Evolutionary conservation across 257 asterid genomes (phyloP).

Genomic region (Handroanthus guayacan): DNA sequence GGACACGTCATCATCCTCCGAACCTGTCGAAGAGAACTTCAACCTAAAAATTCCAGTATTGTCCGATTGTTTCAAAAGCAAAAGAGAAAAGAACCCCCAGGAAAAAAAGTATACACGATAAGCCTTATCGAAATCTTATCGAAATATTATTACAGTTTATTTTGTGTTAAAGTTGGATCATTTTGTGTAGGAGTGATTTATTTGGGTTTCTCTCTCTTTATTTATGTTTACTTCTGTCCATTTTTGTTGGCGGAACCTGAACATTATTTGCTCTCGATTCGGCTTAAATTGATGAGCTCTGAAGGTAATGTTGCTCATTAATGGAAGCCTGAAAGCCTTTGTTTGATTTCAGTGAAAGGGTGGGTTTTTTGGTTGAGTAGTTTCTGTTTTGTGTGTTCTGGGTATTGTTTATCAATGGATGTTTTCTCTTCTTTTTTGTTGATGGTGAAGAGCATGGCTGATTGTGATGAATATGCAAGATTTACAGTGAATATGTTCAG

Average conservation of each 20-base stretch:
- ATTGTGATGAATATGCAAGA: conserved; percentile 20
- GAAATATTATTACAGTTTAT: conserved; percentile 22
- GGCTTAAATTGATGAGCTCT: conserved; percentile 40
- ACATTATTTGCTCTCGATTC: conserved; percentile 33
- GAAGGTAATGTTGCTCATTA: conserved; percentile 37
- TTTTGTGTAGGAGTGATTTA: conserved; percentile 32
- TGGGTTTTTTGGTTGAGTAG: background rate
- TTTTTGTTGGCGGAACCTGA: conserved; percentile 36
- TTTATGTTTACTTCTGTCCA: background rate
- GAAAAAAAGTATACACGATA: conserved; percentile 31
- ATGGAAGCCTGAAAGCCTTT: background rate
- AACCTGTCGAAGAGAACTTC: conserved; percentile 17
- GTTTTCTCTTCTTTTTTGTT: conserved; percentile 3
- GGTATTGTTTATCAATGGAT: background rate
- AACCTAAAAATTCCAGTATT: conserved; percentile 29
- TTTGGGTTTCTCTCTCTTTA: conserved; percentile 35
- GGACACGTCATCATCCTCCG: conserved; percentile 47
- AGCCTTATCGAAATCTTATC: conserved; percentile 44
- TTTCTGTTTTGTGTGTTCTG: conserved; percentile 7
- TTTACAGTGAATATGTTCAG: conserved; percentile 14
- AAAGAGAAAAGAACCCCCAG: conserved; percentile 30
- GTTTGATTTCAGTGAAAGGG: conserved; percentile 2
- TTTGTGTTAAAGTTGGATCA: conserved; percentile 13
- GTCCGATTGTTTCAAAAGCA: conserved; percentile 29
- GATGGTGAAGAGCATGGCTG: conserved; percentile 24